A percentile compares a stretch with the other conserved stretches of the same genome.
Evolutionary conservation across 306 rosid species (phyloP).

Genomic region (Benincasa hispida): DNA sequence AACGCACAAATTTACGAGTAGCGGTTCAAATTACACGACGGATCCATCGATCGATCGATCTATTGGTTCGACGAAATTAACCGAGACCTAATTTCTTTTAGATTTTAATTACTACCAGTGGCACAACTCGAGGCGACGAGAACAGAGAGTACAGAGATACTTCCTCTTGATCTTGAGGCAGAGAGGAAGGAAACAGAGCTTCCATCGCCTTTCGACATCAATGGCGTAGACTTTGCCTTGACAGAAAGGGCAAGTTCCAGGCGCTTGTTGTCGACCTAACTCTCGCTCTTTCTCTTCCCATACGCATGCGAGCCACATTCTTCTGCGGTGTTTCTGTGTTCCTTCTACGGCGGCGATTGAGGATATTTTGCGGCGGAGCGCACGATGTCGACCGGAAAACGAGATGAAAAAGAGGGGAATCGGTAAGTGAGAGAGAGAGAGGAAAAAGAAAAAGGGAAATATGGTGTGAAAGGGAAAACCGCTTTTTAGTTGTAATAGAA

Average conservation of each 20-base stretch:
- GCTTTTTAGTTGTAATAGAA: neutral
- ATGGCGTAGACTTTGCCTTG: conserved; percentile 67
- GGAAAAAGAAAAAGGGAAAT: neutral
- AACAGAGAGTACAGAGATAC: conserved; percentile 62
- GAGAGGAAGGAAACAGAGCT: conserved; percentile 54
- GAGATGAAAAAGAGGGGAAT: neutral
- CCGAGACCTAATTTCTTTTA: neutral
- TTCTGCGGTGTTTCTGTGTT: neutral
- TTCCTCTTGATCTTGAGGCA: conserved; percentile 74
- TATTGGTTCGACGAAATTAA: neutral
- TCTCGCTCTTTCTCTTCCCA: conserved; percentile 64
- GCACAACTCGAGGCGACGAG: conserved; percentile 51
- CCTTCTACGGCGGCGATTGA: neutral
- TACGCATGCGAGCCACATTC: conserved; percentile 58
- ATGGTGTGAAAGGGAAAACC: neutral
- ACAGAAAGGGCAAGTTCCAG: conserved; percentile 80
- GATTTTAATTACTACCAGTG: conserved; percentile 5
- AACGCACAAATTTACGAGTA: neutral
- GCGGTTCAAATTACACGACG: neutral
- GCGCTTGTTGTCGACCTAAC: conserved; percentile 60
- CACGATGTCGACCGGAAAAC: neutral
- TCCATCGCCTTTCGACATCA: conserved; percentile 60
- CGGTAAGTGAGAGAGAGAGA: neutral
- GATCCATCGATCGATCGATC: neutral
- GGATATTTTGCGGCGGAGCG: neutral